These are phyloP conservation scores for Nemania abortiva DNA, from an alignment of 2,329 filamentous ascomycete species.

Conservation along the genomic window DNA sequence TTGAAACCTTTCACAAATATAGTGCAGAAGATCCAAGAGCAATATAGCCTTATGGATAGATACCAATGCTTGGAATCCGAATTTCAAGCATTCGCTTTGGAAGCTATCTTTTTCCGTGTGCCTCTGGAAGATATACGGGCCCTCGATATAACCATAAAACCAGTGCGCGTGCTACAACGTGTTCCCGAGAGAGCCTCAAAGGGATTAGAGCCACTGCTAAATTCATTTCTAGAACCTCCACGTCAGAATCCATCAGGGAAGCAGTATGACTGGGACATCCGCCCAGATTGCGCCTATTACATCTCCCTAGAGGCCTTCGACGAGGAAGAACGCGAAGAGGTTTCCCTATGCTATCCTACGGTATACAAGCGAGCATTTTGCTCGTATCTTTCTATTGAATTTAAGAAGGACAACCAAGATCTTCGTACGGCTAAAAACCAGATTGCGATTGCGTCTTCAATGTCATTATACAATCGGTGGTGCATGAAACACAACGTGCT, in stretches of 20 bases:
- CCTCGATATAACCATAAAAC: neutral
- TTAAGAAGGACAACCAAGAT: slow-evolving; percentile 6
- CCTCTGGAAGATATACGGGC: neutral
- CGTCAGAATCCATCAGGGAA: neutral
- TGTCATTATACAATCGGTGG: slow-evolving; percentile 10
- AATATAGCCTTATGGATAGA: neutral
- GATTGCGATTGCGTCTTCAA: slow-evolving; percentile 4
- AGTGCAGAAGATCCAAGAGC: neutral
- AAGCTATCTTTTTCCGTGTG: neutral
- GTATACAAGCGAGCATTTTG: slow-evolving; percentile 3
- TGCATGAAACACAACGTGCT: neutral
- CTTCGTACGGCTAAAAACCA: neutral
- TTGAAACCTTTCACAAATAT: neutral
- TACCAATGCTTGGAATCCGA: neutral
- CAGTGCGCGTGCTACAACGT: neutral
- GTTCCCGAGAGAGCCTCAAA: neutral
- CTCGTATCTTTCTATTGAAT: slow-evolving; percentile 7
- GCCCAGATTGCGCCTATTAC: slow-evolving; percentile 8
- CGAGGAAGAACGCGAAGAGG: neutral
- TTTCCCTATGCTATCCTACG: neutral
- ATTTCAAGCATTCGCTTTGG: neutral
- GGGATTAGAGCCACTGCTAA: neutral
- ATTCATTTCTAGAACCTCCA: neutral
- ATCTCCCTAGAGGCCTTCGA: slow-evolving; percentile 2
- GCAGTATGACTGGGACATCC: slow-evolving; percentile 2